Percentiles rank a stretch among this genome's conserved stretches.
Conservation (phyloP, 148 eudicot species). For the Cornus kousa region DNA sequence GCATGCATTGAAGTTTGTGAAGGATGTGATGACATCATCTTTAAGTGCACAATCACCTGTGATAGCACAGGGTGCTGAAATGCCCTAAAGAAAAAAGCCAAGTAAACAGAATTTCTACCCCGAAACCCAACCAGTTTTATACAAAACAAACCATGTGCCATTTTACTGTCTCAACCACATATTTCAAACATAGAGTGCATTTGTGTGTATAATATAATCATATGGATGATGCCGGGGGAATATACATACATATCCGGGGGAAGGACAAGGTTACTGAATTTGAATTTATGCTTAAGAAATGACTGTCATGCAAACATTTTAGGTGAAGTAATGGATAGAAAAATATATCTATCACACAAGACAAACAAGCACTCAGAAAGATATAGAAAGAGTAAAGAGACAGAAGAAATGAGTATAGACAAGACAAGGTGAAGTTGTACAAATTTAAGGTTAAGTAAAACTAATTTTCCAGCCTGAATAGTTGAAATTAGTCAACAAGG, state of each 20-base stretch:
- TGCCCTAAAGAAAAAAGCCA: neutral
- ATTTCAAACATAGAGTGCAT: neutral
- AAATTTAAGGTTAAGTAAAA: too few species aligned
- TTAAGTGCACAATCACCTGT: neutral
- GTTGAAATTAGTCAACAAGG: neutral
- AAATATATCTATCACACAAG: too few species aligned
- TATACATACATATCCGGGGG: neutral
- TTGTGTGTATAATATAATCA: neutral
- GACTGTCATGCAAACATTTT: neutral
- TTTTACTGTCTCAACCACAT: neutral
- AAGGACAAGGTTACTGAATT: neutral
- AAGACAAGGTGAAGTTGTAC: neutral
- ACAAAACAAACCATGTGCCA: too few species aligned
- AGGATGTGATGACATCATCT: conserved; percentile 1
- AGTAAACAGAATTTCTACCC: too few species aligned
- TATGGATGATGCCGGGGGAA: neutral
- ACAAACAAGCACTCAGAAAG: too few species aligned
- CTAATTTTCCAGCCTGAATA: neutral
- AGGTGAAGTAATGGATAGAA: too few species aligned
- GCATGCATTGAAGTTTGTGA: neutral
- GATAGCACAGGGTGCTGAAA: neutral
- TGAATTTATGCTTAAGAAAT: neutral
- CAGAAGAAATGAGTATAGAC: too few species aligned
- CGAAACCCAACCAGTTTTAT: neutral
- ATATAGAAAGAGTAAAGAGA: too few species aligned